A percentile compares a stretch with the other conserved stretches of the same genome.
phyloP scores from a whole-genome alignment of 1,139 yeast species.

The Pneumocystis murina region DNA sequence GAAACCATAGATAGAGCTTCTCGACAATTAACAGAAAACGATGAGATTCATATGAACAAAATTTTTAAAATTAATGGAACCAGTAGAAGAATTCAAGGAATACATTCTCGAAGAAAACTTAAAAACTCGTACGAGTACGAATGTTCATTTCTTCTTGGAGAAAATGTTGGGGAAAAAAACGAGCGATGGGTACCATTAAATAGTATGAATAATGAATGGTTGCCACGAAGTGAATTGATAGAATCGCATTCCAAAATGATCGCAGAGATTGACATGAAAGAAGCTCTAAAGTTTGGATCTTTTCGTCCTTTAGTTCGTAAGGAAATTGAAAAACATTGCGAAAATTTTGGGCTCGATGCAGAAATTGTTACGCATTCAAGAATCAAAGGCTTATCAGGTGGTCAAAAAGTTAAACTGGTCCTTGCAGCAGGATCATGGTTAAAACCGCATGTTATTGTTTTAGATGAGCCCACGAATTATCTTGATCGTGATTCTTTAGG shows the following conservation, averaged over 20 bases:
- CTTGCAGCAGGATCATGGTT: conserved; percentile 99
- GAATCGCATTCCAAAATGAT: conserved; percentile 98
- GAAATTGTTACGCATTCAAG: conserved; percentile 99
- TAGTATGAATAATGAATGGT: conserved; percentile 99
- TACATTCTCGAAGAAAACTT: conserved; percentile 97
- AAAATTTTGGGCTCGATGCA: conserved; percentile 95
- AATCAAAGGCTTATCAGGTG: conserved; percentile 99
- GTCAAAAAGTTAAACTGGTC: conserved; percentile 99
- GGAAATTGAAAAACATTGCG: conserved; percentile 98
- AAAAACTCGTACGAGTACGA: conserved; percentile 99
- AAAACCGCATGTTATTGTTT: conserved; percentile 98
- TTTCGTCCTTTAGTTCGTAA: conserved; percentile 99
- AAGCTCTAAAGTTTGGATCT: conserved; percentile 99
- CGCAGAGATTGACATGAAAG: conserved; percentile 99
- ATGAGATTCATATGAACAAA: conserved; percentile 98
- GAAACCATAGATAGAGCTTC: conserved; percentile 99
- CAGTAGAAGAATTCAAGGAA: conserved; percentile 91
- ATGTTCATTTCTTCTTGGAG: conserved; percentile 93
- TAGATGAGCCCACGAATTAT: conserved; percentile 78
- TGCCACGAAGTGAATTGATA: conserved; percentile 98
- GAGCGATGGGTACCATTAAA: conserved; percentile 99
- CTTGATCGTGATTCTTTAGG: conserved; percentile 99
- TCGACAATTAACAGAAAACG: conserved; percentile 92
- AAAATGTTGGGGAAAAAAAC: conserved; percentile 94
- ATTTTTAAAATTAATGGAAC: conserved; percentile 97